These are phyloP conservation scores for Sarcodon sp. DNA, from an alignment of 768 basidiomycete species.

Conservation along the genomic window DNA sequence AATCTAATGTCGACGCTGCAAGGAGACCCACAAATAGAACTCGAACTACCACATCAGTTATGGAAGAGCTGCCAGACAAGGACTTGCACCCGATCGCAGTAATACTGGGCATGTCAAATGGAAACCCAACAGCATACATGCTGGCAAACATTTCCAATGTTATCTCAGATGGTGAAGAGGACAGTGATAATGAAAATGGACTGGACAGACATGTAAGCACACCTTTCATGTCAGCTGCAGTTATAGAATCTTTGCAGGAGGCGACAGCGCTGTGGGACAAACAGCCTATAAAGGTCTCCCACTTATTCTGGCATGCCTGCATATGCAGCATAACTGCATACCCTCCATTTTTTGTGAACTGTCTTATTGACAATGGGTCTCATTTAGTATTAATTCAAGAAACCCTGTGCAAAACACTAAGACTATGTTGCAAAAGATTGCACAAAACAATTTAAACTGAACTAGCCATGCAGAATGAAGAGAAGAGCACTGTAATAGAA, in stretches of 20 bases:
- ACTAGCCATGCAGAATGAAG: conserved; percentile 1
- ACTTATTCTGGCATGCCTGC: conserved; percentile 6
- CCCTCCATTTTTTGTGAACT: conserved; percentile 2
- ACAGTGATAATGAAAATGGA: too few relatives aligned
- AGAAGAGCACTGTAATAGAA: too few relatives aligned
- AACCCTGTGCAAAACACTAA: conserved; percentile 7
- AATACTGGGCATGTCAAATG: too few relatives aligned
- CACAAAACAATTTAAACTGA: conserved; percentile 1
- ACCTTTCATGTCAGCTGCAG: too few relatives aligned
- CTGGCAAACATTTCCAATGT: too few relatives aligned
- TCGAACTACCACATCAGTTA: background rate
- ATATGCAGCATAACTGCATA: background rate
- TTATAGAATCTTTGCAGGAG: too few relatives aligned
- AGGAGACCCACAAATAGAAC: background rate
- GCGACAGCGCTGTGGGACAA: too few relatives aligned
- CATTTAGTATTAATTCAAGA: conserved; percentile 19
- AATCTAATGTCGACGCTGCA: conserved; percentile 2
- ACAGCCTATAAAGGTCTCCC: too few relatives aligned
- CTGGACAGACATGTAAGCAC: too few relatives aligned
- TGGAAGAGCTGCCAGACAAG: background rate
- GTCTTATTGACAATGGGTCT: conserved; percentile 18
- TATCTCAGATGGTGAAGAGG: too few relatives aligned
- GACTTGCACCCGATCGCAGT: background rate
- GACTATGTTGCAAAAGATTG: conserved; percentile 1
- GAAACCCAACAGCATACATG: too few relatives aligned